Percentiles rank a stretch among this genome's conserved stretches.
These are phyloP conservation scores for Candida caryicola DNA, from an alignment of 805 yeast species.

Conservation along the genomic window DNA sequence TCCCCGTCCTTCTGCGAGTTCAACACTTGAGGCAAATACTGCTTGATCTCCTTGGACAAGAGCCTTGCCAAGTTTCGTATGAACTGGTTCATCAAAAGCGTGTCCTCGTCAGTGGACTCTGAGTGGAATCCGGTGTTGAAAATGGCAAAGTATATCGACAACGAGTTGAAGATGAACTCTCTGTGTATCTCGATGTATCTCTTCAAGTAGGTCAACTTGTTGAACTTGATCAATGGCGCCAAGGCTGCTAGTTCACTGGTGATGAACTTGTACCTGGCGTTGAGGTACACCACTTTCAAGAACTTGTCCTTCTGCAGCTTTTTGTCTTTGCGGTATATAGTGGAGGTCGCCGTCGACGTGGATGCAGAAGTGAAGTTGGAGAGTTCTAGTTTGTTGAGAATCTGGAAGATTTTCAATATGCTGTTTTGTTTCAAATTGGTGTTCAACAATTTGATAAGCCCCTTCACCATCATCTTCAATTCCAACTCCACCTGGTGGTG, in stretches of 20 bases:
- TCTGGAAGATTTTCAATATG: slow-evolving; percentile 73
- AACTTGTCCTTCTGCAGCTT: slow-evolving; percentile 15
- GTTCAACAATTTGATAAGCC: slow-evolving; percentile 63
- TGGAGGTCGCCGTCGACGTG: background rate
- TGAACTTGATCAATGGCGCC: slow-evolving; percentile 52
- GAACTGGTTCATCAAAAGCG: slow-evolving; percentile 25
- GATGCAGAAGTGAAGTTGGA: slow-evolving; percentile 6
- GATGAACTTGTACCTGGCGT: slow-evolving; percentile 68
- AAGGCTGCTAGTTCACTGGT: slow-evolving; percentile 56
- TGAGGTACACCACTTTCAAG: slow-evolving; percentile 56
- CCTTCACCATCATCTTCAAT: slow-evolving; percentile 62
- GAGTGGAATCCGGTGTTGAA: slow-evolving; percentile 32
- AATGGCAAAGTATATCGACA: slow-evolving; percentile 62
- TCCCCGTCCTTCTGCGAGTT: slow-evolving; percentile 7
- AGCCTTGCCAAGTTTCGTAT: slow-evolving; percentile 28
- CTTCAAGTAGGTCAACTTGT: slow-evolving; percentile 62
- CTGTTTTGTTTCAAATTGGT: slow-evolving; percentile 80
- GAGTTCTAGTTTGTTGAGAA: slow-evolving; percentile 55
- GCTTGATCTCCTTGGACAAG: slow-evolving; percentile 21
- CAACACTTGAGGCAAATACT: slow-evolving; percentile 21
- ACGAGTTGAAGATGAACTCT: slow-evolving; percentile 74
- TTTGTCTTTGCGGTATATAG: slow-evolving; percentile 6
- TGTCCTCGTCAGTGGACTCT: slow-evolving; percentile 20
- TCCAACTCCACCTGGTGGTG: slow-evolving; percentile 53
- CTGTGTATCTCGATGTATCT: slow-evolving; percentile 80